Evolutionary conservation across 305 asterid genomes (phyloP).

Genomic region (Caryopteris hybrid): DNA sequence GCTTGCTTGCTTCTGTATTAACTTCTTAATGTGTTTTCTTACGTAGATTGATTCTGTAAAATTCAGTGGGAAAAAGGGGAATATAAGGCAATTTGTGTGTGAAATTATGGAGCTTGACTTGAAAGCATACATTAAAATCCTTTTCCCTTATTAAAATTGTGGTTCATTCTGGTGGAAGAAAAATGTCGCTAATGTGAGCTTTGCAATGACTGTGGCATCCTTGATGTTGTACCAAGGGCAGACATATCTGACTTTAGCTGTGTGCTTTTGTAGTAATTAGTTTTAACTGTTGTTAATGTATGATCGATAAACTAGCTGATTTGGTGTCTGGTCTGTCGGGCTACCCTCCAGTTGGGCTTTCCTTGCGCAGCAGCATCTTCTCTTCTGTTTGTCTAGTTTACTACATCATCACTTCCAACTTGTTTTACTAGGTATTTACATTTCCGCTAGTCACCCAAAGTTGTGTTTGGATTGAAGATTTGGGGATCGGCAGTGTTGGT

Average conservation of each 20-base stretch:
- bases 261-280: too few species aligned
- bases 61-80: slow-evolving; percentile 11
- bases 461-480: too few species aligned
- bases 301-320: too few species aligned
- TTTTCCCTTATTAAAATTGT: slow-evolving; percentile 1
- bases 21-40: slow-evolving; percentile 3
- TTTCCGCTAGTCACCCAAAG: not conserved
- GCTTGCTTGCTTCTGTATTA: slow-evolving; percentile 14
- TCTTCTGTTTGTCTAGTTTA: not conserved
- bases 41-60: slow-evolving; percentile 27
- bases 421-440: not conserved
- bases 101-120: slow-evolving; percentile 21
- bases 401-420: not conserved
- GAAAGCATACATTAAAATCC: slow-evolving; percentile 21
- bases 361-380: not conserved
- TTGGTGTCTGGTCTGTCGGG: too few species aligned
- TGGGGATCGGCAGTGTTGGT: too few species aligned
- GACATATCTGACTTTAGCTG: not conserved
- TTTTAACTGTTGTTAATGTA: too few species aligned
- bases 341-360: too few species aligned
- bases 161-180: slow-evolving; percentile 17
- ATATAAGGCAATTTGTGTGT: slow-evolving; percentile 22
- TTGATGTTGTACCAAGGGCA: not conserved
- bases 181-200: not conserved
- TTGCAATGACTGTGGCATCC: not conserved